Evolutionary conservation across 2,329 filamentous ascomycete genomes (phyloP).

Genomic region (Bipolaris sorokiniana): DNA sequence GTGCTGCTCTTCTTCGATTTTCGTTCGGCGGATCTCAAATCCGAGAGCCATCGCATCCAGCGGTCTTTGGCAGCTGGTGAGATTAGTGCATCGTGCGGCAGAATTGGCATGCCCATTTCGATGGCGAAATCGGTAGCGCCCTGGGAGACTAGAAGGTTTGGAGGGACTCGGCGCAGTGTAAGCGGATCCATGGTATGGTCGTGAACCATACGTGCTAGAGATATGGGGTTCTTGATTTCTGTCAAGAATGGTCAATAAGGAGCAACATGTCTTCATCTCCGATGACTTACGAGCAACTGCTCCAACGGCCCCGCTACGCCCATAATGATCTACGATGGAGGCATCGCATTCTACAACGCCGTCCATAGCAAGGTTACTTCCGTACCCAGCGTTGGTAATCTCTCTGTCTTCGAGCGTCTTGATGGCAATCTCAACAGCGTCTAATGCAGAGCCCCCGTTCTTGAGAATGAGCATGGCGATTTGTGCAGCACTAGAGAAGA

Average conservation of each 20-base stretch:
- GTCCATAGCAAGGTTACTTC: conserved; percentile 91
- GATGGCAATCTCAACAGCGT: conserved; percentile 89
- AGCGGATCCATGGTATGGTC: conserved; percentile 77
- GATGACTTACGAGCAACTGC: conserved; percentile 78
- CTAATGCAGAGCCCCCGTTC: conserved; percentile 77
- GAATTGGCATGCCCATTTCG: conserved; percentile 74
- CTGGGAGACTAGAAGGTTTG: conserved; percentile 85
- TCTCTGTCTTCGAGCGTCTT: conserved; percentile 89
- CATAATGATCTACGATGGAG: conserved; percentile 86
- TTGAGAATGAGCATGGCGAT: conserved; percentile 82
- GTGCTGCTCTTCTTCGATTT: conserved; percentile 47
- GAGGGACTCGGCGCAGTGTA: conserved; percentile 87
- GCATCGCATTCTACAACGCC: conserved; percentile 95
- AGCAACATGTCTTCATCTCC: neutral
- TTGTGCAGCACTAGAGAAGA: conserved; percentile 70
- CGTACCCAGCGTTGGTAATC: conserved; percentile 95
- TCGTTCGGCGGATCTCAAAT: conserved; percentile 68
- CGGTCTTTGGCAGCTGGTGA: conserved; percentile 79
- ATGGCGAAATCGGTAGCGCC: conserved; percentile 87
- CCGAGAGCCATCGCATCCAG: conserved; percentile 76
- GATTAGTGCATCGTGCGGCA: conserved; percentile 79
- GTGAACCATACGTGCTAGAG: conserved; percentile 80
- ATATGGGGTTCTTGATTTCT: conserved; percentile 95
- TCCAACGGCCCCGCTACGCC: conserved; percentile 90
- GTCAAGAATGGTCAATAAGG: conserved; percentile 22